Conservation (phyloP, 2,329 filamentous ascomycete genomes). For the Clarireedia monteithiana region DNA sequence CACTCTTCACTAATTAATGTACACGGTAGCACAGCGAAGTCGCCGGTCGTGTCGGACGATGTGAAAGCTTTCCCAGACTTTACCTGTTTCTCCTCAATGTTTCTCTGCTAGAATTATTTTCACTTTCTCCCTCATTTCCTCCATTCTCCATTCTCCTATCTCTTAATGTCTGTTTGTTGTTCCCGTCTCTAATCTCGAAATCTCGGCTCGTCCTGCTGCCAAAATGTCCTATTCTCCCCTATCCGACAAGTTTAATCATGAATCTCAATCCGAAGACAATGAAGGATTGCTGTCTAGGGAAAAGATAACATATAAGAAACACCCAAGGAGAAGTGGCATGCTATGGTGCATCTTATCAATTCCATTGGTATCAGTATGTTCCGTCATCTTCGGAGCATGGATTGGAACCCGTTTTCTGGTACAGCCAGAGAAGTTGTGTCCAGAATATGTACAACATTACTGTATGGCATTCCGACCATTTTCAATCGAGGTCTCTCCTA, state of each 20-base stretch:
- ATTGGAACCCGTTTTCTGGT: constrained; percentile 7
- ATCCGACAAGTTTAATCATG: constrained; percentile 9
- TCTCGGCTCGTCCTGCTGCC: neutral
- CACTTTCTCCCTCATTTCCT: neutral
- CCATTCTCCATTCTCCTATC: neutral
- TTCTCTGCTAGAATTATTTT: neutral
- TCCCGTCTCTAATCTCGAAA: neutral
- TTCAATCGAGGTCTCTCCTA: neutral
- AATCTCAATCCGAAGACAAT: constrained; percentile 8
- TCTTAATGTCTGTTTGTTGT: neutral
- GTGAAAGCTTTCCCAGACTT: constrained; percentile 1
- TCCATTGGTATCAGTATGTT: constrained; percentile 5
- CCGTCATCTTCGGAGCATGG: constrained; percentile 9
- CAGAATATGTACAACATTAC: constrained; percentile 11
- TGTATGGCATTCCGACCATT: constrained; percentile 5
- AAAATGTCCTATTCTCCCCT: constrained; percentile 6
- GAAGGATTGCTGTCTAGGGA: constrained; percentile 3
- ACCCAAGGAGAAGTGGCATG: neutral
- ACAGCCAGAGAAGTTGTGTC: constrained; percentile 9
- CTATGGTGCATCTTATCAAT: constrained; percentile 3
- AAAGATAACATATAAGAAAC: neutral
- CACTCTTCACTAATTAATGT: neutral
- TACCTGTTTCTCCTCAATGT: neutral
- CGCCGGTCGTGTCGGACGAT: neutral
- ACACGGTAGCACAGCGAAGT: constrained; percentile 1